Base-by-base conservation (phyloP, 2,329 filamentous ascomycete species). In the Elsinoe ampelina region DNA sequence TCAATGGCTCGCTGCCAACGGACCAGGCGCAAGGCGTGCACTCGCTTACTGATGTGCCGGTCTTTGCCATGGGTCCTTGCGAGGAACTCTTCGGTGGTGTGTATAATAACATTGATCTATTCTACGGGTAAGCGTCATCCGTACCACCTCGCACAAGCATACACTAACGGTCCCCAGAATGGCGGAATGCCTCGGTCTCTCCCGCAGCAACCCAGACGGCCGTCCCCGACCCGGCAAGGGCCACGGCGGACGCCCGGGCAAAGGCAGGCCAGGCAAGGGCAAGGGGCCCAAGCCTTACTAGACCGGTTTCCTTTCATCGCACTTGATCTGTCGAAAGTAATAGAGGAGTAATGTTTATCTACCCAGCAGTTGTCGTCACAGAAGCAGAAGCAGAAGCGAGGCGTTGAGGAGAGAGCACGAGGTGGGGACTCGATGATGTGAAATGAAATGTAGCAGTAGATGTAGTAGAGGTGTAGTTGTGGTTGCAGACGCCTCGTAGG, bases 11-110 rank as follows among this genome's bases (percentile, higher is more conserved):
- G 0, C 71, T 93, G 15, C 80, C 84, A 0, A 78, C 82, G 1
- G 71, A 69, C 56, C 80, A 85, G 63, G 68, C 76, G 39, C 80
- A 86, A 72, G 89, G 86, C 51, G 86, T 89, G 15, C 86, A 90
- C 74, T 87, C 82, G 20, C 74, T 90, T 60, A 90, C 86, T 1
- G 86, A 90, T 64, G 86, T 90, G 32, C 83, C 86, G 1, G 84
- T 93, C 17, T 92, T 87, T 64, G 85, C 87, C 1, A 79, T 80
- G 74, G 88, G 88, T 0, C 88, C 88, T 5, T 92, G 88, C 73
- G 84, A 89, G 69, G 84, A 88, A 64, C 72, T 79, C 12, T 93
- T 93, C 67, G 81, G 83, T 3, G 86, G 86, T 57, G 72, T 84
- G 2, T 88, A 83, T 62, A 82, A 76, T 69, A 86, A 83, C 66